Evolutionary conservation across 768 basidiomycete genomes (phyloP), one percentile per base, ranked within the genome.

Genomic region (Leccinum subtestaceum): DNA sequence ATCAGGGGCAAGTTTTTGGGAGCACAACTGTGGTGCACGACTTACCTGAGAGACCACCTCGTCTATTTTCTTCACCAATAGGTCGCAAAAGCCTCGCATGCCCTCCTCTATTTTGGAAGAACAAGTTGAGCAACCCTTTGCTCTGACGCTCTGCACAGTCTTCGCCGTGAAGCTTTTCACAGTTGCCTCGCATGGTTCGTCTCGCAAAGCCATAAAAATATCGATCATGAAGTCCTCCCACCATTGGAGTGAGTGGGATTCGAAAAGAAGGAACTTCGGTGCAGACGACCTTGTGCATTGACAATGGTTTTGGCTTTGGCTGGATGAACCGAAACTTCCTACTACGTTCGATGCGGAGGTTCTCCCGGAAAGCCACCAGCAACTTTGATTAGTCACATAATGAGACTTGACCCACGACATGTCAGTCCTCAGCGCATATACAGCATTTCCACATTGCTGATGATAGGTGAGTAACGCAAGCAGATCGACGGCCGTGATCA

Each of bases 201-300:
- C 70, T 40, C 55, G 53, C 31, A 73, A 34, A 0, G 13, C 58
- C 17, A 12, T 6, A 13, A 63, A 63, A 0, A 17, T 51, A 8
- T 54, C 57, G 4, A 55, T 40, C 66, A 71, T 65, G 21, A 64
- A 69, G 7, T 62, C 46, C 3, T 59, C 55, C 71, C 70, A 71
- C 71, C 62, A 67, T 11, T 56, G 50, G 27, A 62, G 62, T 6
- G 61, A 54, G 9, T n/a, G 0, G 9, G 0, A 1, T 3, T 25
- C 23, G 21, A 57, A 68, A 0, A 56, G 11, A 6, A 0, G 8
- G 11, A 47, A 57, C 4, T 11, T 38, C 0, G 25, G 19, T 12
- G 25, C 17, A 1, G 13, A 1, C 2, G 55, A 36, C 47, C 9
- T 56, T 32, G 45, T 23, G 25, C 67, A 60, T 9, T 10, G 1